Conservation (phyloP, 352 stramenopile species). For the Globisporangium cystogenes region DNA sequence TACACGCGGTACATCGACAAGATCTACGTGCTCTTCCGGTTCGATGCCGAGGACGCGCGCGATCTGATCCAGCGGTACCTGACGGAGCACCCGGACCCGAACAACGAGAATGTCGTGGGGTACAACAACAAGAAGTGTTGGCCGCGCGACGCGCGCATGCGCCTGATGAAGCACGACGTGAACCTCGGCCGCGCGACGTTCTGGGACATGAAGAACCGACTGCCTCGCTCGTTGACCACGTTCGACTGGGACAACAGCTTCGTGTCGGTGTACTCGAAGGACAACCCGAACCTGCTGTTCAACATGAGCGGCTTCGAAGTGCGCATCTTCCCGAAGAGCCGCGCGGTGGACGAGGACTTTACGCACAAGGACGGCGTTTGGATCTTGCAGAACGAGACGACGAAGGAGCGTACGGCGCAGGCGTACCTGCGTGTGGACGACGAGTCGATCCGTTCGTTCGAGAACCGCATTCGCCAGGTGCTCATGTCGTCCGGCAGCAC, state of each 20-base stretch:
- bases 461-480: conserved; percentile 99
- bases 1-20: conserved; percentile 99
- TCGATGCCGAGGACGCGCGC: conserved; percentile 96
- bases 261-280: conserved; percentile 98
- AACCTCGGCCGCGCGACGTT: conserved; percentile 99
- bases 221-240: conserved; percentile 97
- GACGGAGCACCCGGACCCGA: conserved; percentile 99
- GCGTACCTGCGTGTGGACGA: conserved; percentile 96
- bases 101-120: conserved; percentile 99
- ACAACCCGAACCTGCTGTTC: conserved; percentile 99
- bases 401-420: conserved; percentile 99
- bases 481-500: conserved; percentile 99
- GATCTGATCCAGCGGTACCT: conserved; percentile 99
- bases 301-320: conserved; percentile 99
- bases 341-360: conserved; percentile 89
- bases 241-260: conserved; percentile 99
- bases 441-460: conserved; percentile 94
- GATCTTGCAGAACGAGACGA: conserved; percentile 99
- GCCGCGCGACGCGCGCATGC: conserved; percentile 98
- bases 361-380: conserved; percentile 99
- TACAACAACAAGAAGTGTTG: conserved; percentile 99
- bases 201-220: conserved; percentile 99
- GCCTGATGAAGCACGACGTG: conserved; percentile 99
- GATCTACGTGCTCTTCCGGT: conserved; percentile 99
- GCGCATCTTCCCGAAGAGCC: conserved; percentile 90